A percentile compares a stretch with the other conserved stretches of the same genome.
These are phyloP conservation scores for Pneumocystis canis DNA, from an alignment of 1,139 yeast genomes.

Conservation along the genomic window DNA sequence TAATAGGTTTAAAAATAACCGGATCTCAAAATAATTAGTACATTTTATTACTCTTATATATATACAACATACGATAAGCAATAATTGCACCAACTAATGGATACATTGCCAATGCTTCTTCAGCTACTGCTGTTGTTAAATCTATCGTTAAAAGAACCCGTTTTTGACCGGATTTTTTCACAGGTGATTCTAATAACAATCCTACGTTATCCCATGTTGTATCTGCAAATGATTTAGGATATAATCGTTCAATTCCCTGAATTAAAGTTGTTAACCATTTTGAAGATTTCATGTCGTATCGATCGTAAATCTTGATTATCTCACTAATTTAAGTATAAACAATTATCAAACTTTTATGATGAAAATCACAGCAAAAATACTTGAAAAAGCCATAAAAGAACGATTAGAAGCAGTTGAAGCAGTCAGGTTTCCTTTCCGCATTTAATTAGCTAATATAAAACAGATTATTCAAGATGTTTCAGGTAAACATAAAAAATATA, in stretches of 20 bases:
- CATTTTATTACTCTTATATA: neutral
- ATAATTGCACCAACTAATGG: constrained; percentile 35
- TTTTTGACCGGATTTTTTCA: constrained; percentile 18
- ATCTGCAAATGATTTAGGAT: constrained; percentile 68
- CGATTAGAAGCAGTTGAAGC: neutral
- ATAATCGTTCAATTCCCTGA: constrained; percentile 42
- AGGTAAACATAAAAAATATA: neutral
- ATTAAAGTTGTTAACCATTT: neutral
- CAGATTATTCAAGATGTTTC: constrained; percentile 3
- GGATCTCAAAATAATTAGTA: constrained; percentile 32
- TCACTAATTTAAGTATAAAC: neutral
- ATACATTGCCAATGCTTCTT: constrained; percentile 54
- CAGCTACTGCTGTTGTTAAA: constrained; percentile 66
- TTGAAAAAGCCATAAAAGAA: neutral
- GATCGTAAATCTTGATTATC: no score
- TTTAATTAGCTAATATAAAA: neutral
- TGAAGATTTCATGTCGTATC: neutral
- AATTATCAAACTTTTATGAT: neutral
- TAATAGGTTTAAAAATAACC: constrained; percentile 78
- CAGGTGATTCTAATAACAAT: constrained; percentile 52
- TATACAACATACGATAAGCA: constrained; percentile 48
- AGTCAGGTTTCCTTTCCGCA: neutral
- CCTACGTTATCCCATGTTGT: constrained; percentile 91
- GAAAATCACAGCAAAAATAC: neutral
- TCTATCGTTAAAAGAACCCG: constrained; percentile 66